Evolutionary conservation across 116 monocot species (phyloP).

Genomic region (Iris pallida): DNA sequence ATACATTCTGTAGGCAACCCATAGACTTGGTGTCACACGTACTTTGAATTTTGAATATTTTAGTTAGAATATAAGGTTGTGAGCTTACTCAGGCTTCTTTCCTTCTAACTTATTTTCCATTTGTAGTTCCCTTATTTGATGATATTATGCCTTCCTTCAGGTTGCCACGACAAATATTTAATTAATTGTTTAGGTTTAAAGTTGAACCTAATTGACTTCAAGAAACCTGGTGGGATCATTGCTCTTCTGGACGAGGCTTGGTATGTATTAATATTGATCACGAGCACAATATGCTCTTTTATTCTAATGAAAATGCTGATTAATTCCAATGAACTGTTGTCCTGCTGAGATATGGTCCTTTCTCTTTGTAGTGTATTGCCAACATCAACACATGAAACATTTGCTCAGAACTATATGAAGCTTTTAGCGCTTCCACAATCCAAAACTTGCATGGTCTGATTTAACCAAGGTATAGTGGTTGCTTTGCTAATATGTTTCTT

Average conservation of each 20-base stretch:
- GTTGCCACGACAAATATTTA: too few relatives aligned
- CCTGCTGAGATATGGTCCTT: background rate
- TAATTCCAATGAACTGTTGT: background rate
- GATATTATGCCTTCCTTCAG: too few relatives aligned
- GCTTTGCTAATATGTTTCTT: too few relatives aligned
- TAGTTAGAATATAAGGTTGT: too few relatives aligned
- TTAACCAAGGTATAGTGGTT: too few relatives aligned
- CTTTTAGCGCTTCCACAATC: conserved; percentile 46
- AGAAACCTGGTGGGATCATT: conserved; percentile 74
- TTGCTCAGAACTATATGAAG: conserved; percentile 50
- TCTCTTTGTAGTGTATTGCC: conserved; percentile 50
- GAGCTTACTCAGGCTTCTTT: too few relatives aligned
- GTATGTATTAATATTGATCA: conserved; percentile 23
- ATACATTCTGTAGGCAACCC: too few relatives aligned
- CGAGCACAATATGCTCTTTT: background rate
- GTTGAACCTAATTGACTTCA: background rate
- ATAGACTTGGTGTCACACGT: too few relatives aligned
- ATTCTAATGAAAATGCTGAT: background rate
- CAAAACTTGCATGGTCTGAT: background rate
- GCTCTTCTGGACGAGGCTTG: conserved; percentile 76
- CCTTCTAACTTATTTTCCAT: too few relatives aligned
- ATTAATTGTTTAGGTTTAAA: too few relatives aligned
- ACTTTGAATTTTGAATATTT: too few relatives aligned
- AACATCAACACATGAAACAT: conserved; percentile 71
- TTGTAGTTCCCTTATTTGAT: too few relatives aligned